Evolutionary conservation across 495 filamentous ascomycete genomes (phyloP), one percentile per base, ranked within the genome.

Genomic region (Aspergillus ostianus): DNA sequence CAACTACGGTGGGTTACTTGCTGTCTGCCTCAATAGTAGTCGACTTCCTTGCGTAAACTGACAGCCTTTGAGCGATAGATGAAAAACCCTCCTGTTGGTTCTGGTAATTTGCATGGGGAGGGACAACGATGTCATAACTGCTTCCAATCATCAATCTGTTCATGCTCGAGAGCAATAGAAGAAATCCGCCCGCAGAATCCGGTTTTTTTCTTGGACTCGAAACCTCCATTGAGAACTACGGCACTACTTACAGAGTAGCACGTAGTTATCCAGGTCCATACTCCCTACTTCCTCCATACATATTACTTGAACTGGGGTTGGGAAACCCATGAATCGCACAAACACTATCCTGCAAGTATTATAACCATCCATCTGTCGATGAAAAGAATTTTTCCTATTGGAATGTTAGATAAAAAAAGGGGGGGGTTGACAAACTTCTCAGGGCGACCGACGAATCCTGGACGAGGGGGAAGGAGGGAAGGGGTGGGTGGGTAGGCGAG

Each of bases 371-470:
- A 2, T 26, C 23, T 26, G 23, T 26, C 4, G 23, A 4, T 4
- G 44, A 18, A 18, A 53, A 32, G 19, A 53, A 23, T 52, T 58
- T 51, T 55, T 56, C 29, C 23, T 32, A 50, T 27, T 61, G 53
- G 51, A 62, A 49, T 62, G 60, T 51, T 29, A 44, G 4, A 2
- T 26, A 36, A 54, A 47, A 3, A 32, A 32, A 32, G 6, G 6
- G 45, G 59, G 55, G 53, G 10, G 56, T 41, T 13, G 36, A 41
- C 29, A 32, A 10, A 32, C 29, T 26, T 26, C 23, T 2, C 23
- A 26, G 2, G 23, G 2, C 23, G 30, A 32, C 3, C 3, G 30
- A 32, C 30, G 30, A 32, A 12, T 32, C 30, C 36, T 10, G 36
- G 36, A 32, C 19, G 46, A 30, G 55, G 7, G 23, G 19, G 44